Evolutionary conservation across 169 alveolate species (phyloP).

Genomic region (Eimeria nieschulzi): DNA sequence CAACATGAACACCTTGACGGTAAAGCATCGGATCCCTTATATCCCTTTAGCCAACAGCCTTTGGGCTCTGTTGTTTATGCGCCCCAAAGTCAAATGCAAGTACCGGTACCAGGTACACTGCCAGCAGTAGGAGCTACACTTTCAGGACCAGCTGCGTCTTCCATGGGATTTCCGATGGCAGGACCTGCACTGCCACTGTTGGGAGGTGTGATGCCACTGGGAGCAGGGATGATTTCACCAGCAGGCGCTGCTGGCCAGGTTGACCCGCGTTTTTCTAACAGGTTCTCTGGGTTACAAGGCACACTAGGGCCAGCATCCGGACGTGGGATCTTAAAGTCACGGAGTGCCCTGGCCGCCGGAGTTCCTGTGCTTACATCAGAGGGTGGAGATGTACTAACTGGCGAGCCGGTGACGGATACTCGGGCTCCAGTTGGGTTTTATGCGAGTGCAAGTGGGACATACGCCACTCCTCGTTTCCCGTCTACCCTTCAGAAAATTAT

Average conservation of each 20-base stretch:
- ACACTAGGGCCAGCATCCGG: not conserved
- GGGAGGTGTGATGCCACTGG: not conserved
- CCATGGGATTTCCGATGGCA: too few species aligned
- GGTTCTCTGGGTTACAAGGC: not conserved
- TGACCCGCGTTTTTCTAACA: not conserved
- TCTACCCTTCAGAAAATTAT: constrained; percentile 4
- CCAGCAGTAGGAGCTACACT: too few species aligned
- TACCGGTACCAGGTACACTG: too few species aligned
- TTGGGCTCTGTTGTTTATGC: too few species aligned
- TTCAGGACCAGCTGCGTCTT: too few species aligned
- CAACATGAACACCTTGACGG: too few species aligned
- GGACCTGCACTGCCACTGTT: not conserved
- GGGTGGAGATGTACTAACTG: constrained; percentile 31
- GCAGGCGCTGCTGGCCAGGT: not conserved
- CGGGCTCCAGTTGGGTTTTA: constrained; percentile 41
- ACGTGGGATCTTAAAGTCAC: not conserved
- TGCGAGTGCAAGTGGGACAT: constrained; percentile 24
- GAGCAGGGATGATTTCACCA: not conserved
- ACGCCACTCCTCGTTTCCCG: constrained; percentile 46
- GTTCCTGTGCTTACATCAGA: constrained; percentile 23
- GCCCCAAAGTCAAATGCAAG: too few species aligned
- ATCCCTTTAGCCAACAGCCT: too few species aligned
- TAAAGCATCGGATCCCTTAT: too few species aligned
- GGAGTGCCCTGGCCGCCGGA: constrained; percentile 43
- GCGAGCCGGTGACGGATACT: constrained; percentile 28